Base-by-base conservation (phyloP, 108 stramenopile genomes). In the Seminavis robusta region DNA sequence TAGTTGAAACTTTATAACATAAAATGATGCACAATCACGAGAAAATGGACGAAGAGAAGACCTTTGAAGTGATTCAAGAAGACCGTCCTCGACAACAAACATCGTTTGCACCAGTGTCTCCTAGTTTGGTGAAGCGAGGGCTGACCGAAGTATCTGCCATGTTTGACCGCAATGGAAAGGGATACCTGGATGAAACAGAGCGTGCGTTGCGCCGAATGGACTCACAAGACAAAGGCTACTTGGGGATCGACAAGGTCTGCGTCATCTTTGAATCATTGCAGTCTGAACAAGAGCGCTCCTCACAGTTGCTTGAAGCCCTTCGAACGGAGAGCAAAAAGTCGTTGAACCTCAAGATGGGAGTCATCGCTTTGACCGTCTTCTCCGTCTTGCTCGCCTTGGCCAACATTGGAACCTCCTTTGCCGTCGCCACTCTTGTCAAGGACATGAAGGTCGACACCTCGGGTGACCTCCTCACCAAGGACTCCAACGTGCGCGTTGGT, bases 331-430 rank as follows among this genome's bases (percentile, higher is more conserved):
- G 73, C 25, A 62, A 53, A 29, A 47, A 59, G 33, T 17, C 63
- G 17, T 68, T 67, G 40, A 45, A 47, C 40, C 21, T 62, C 30
- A 73, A 70, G 51, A 63, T 44, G 28, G 52, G 67, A 11, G 34
- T 74, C 5, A 33, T 64, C 25, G 52, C 43, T 32, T 44, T 77
- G 32, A 25, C 24, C 31, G 31, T 61, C 2, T 59, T 81, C 25
- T 65, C 70, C 33, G 47, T 71, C 23, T 17, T 81, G 10, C 36
- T 81, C 33, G 45, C 76, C 8, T 26, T 81, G 23, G 46, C 57
- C 30, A 81, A 76, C 52, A 61, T 81, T 17, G 80, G 63, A 24
- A 74, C 80, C 4, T 56, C 58, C 29, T 74, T 77, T 51, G 76
- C 76, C 17, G 80, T 76, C 6, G 80, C 76, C 1, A 59, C 54